Conservation (phyloP, 768 basidiomycete genomes). For the Agaricus bisporus region DNA sequence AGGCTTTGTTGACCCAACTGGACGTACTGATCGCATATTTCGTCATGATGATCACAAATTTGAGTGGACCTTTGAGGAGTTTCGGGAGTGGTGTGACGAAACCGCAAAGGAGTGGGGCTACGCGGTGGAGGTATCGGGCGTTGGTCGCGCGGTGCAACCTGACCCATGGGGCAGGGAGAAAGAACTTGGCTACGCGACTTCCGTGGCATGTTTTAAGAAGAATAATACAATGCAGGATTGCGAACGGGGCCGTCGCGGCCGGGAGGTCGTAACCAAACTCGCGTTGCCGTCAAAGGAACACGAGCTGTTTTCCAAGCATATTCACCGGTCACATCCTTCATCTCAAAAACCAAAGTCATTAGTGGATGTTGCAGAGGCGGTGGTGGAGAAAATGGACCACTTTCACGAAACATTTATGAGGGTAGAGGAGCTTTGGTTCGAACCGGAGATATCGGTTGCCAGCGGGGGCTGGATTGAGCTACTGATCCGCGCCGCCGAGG, state of each 20-base stretch:
- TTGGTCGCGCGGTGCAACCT: slow-evolving; percentile 51
- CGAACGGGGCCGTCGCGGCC: slow-evolving; percentile 33
- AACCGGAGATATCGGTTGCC: slow-evolving; percentile 34
- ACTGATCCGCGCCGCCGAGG: slow-evolving; percentile 41
- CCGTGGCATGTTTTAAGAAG: slow-evolving; percentile 58
- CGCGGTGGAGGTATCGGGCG: slow-evolving; percentile 46
- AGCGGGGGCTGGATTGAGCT: slow-evolving; percentile 64
- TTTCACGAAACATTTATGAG: slow-evolving; percentile 43
- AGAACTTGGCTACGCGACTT: slow-evolving; percentile 58
- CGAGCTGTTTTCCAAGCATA: slow-evolving; percentile 38
- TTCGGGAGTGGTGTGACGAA: slow-evolving; percentile 51
- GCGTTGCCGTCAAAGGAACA: slow-evolving; percentile 29
- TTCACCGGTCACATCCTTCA: slow-evolving; percentile 44
- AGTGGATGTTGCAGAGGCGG: slow-evolving; percentile 40
- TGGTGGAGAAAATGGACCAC: slow-evolving; percentile 50
- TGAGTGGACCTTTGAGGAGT: slow-evolving; percentile 82
- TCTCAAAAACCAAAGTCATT: slow-evolving; percentile 37
- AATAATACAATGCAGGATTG: slow-evolving; percentile 18
- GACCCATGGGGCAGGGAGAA: slow-evolving; percentile 74
- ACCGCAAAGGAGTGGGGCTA: slow-evolving; percentile 70
- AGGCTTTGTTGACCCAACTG: slow-evolving; percentile 71
- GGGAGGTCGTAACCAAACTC: slow-evolving; percentile 23
- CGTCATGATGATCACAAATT: slow-evolving; percentile 84
- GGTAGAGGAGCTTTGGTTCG: slow-evolving; percentile 47
- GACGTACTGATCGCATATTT: slow-evolving; percentile 67